These are phyloP conservation scores for Talaromyces sp. DNA, from an alignment of 2,329 filamentous ascomycete species.

Conservation along the genomic window DNA sequence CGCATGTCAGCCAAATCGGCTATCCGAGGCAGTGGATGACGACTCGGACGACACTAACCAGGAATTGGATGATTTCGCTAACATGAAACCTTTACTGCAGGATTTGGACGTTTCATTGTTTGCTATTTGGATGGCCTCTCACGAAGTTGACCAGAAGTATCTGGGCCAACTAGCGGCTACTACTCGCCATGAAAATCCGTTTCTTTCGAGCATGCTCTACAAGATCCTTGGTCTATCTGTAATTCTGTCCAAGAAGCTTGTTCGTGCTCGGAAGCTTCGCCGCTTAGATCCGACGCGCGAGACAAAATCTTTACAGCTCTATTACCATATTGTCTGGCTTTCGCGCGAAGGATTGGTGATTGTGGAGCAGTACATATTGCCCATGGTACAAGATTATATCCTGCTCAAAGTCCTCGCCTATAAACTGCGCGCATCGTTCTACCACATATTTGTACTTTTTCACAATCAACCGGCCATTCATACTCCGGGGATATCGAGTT, in stretches of 20 bases:
- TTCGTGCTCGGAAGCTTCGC: slow-evolving; percentile 77
- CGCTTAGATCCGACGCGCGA: slow-evolving; percentile 74
- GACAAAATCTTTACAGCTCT: slow-evolving; percentile 75
- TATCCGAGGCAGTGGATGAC: neutral
- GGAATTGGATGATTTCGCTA: slow-evolving; percentile 20
- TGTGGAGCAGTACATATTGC: slow-evolving; percentile 79
- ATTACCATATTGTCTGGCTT: slow-evolving; percentile 92
- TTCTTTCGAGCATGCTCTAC: slow-evolving; percentile 73
- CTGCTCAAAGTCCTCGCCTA: slow-evolving; percentile 87
- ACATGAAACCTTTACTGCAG: slow-evolving; percentile 28
- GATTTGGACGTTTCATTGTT: slow-evolving; percentile 31
- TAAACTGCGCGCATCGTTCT: slow-evolving; percentile 90
- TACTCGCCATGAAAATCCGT: slow-evolving; percentile 71
- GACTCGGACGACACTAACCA: slow-evolving; percentile 1
- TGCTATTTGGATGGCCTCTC: slow-evolving; percentile 75
- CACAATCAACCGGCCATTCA: slow-evolving; percentile 83
- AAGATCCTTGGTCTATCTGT: slow-evolving; percentile 89
- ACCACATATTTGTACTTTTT: slow-evolving; percentile 94
- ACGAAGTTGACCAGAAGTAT: slow-evolving; percentile 96
- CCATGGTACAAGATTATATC: slow-evolving; percentile 71
- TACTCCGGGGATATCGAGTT: slow-evolving; percentile 51
- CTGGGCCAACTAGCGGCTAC: slow-evolving; percentile 81
- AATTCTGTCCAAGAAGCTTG: slow-evolving; percentile 77
- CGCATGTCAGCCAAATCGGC: neutral
- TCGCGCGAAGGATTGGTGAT: slow-evolving; percentile 86